Evolutionary conservation across 192 early-diverging fungal genomes (phyloP).

Genomic region (Rhizoclosmatium sp.): DNA sequence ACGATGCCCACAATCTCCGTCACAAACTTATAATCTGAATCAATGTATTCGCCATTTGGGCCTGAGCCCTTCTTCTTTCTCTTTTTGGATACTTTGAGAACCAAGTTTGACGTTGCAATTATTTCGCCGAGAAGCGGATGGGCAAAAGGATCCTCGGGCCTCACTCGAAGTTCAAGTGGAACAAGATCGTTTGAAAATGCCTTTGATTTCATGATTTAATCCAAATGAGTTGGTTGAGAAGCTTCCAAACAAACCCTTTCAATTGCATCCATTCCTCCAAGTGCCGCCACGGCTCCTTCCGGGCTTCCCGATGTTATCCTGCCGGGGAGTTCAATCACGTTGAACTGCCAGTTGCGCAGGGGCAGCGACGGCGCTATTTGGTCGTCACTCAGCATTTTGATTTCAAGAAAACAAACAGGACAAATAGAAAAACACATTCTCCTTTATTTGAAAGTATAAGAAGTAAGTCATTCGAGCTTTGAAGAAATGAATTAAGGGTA

Average conservation of each 20-base stretch:
- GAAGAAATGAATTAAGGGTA: no score
- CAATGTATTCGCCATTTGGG: slow-evolving; percentile 24
- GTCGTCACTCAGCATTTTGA: neutral
- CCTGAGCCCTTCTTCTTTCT: slow-evolving; percentile 22
- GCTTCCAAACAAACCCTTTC: slow-evolving; percentile 44
- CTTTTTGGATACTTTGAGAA: slow-evolving; percentile 68
- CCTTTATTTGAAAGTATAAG: no score
- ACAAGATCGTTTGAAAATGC: slow-evolving; percentile 51
- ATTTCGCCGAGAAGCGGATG: slow-evolving; percentile 72
- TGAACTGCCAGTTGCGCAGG: slow-evolving; percentile 53
- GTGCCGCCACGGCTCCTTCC: slow-evolving; percentile 50
- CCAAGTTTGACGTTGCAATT: slow-evolving; percentile 59
- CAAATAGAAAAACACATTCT: neutral
- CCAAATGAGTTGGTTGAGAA: neutral
- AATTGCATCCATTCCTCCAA: slow-evolving; percentile 59
- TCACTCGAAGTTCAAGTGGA: slow-evolving; percentile 60
- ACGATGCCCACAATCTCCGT: slow-evolving; percentile 63
- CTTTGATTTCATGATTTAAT: slow-evolving; percentile 18
- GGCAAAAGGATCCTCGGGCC: slow-evolving; percentile 66
- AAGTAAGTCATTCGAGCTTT: no score
- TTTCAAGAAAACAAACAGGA: neutral
- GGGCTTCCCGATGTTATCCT: slow-evolving; percentile 42
- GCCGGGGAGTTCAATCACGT: slow-evolving; percentile 68
- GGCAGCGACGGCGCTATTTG: slow-evolving; percentile 37
- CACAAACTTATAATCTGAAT: slow-evolving; percentile 33